Percentiles rank a stretch among this genome's conserved stretches.
Evolutionary conservation across 2,329 filamentous ascomycete genomes (phyloP).

Genomic region (Claviceps citrina): DNA sequence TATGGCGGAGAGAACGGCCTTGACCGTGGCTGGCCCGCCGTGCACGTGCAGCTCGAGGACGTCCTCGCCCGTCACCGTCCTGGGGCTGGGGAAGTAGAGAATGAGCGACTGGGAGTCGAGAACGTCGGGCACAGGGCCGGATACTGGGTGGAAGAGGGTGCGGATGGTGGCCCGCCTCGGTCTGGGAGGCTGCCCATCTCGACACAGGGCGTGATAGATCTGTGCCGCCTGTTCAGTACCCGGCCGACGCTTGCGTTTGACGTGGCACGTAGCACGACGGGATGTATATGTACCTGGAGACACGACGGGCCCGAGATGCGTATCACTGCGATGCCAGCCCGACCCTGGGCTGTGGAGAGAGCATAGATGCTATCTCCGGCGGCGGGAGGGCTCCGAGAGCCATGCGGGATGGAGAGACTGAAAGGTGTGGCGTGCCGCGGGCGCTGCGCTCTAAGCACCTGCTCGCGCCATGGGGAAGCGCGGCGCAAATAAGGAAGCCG

Average conservation of each 20-base stretch:
- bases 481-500: neutral
- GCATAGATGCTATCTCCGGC: conserved; percentile 67
- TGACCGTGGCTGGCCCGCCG: conserved; percentile 76
- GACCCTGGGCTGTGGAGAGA: conserved; percentile 70
- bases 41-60: conserved; percentile 90
- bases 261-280: neutral
- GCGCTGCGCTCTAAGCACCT: neutral
- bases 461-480: neutral
- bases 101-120: conserved; percentile 66
- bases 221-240: conserved; percentile 13
- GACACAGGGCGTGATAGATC: conserved; percentile 38
- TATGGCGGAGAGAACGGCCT: conserved; percentile 69
- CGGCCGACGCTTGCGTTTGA: neutral
- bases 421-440: neutral
- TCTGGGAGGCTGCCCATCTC: conserved; percentile 26
- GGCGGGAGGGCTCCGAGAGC: conserved; percentile 5
- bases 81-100: conserved; percentile 66
- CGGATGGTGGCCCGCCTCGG: conserved; percentile 54
- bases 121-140: conserved; percentile 24
- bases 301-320: conserved; percentile 72
- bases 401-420: neutral
- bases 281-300: conserved; percentile 34
- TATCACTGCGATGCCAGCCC: conserved; percentile 80
- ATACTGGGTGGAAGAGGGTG: conserved; percentile 46
- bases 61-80: conserved; percentile 82